A percentile compares a stretch with the other conserved stretches of the same genome.
These are phyloP conservation scores for Trichoderma guizhouense DNA, from an alignment of 2,329 filamentous ascomycete species.

Conservation along the genomic window DNA sequence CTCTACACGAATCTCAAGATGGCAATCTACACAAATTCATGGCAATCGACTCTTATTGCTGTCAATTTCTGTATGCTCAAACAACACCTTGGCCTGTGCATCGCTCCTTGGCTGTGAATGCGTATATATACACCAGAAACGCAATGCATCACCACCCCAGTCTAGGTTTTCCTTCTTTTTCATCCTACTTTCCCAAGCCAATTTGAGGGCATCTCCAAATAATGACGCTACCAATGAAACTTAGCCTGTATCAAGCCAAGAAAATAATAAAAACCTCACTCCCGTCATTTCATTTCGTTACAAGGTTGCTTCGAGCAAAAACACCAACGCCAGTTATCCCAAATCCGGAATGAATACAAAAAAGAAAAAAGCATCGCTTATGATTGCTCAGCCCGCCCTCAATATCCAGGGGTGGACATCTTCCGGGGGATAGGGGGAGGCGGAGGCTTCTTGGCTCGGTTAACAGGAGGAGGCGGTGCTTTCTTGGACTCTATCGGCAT, in stretches of 20 bases:
- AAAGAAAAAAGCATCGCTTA: not conserved
- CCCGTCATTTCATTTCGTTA: constrained; percentile 5
- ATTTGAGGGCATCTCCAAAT: not conserved
- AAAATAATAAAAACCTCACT: not conserved
- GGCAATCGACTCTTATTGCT: not conserved
- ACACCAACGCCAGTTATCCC: not conserved
- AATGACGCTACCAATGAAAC: not conserved
- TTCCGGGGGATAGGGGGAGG: constrained; percentile 50
- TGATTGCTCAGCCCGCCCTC: not conserved
- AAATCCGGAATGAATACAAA: not conserved
- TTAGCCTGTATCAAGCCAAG: not conserved
- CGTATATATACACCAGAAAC: not conserved
- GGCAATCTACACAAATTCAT: not conserved
- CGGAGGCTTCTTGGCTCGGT: constrained; percentile 52
- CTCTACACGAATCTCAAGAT: not conserved
- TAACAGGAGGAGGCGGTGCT: constrained; percentile 48
- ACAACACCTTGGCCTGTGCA: not conserved
- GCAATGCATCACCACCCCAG: not conserved
- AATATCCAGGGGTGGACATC: constrained; percentile 3
- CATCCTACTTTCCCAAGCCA: not conserved
- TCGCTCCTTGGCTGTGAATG: not conserved
- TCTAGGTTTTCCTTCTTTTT: not conserved
- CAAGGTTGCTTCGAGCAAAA: not conserved
- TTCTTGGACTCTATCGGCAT: constrained; percentile 46
- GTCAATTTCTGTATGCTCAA: not conserved